Conservation (phyloP, 2,329 filamentous ascomycete species). For the Talaromyces funiculosus region DNA sequence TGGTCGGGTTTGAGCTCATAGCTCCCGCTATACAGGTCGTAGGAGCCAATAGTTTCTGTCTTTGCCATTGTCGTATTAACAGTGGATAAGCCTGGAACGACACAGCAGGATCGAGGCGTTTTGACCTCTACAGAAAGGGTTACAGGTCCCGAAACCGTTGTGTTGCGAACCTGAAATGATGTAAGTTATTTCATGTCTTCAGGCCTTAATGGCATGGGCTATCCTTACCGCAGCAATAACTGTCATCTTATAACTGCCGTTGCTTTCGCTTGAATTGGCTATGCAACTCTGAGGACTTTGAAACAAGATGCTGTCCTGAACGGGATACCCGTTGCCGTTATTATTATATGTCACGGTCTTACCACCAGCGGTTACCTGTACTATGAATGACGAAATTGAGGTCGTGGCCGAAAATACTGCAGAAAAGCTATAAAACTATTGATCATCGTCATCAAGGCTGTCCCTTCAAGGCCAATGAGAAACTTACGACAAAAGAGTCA, state of each 20-base stretch:
- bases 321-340: slow-evolving; percentile 8
- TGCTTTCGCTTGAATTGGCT: not conserved
- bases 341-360: slow-evolving; percentile 9
- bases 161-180: slow-evolving; percentile 5
- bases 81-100: slow-evolving; percentile 5
- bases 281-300: slow-evolving; percentile 9
- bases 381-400: slow-evolving; percentile 7
- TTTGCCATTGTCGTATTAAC: slow-evolving; percentile 9
- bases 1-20: slow-evolving; percentile 6
- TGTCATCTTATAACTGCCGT: slow-evolving; percentile 10
- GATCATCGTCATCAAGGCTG: not conserved
- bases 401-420: not conserved
- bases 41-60: slow-evolving; percentile 3
- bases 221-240: slow-evolving; percentile 6
- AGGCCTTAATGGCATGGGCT: not conserved
- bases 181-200: not conserved
- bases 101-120: slow-evolving; percentile 9
- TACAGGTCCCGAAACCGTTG: not conserved
- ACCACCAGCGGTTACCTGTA: slow-evolving; percentile 7
- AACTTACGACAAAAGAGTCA: slow-evolving; percentile 7
- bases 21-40: slow-evolving; percentile 8
- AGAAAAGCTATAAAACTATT: slow-evolving; percentile 12
- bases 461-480: not conserved
- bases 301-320: slow-evolving; percentile 7
- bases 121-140: slow-evolving; percentile 9